A percentile compares a stretch with the other conserved stretches of the same genome.
Conservation (phyloP, 2,329 filamentous ascomycete species). For the Aspergillus fumigatus region DNA sequence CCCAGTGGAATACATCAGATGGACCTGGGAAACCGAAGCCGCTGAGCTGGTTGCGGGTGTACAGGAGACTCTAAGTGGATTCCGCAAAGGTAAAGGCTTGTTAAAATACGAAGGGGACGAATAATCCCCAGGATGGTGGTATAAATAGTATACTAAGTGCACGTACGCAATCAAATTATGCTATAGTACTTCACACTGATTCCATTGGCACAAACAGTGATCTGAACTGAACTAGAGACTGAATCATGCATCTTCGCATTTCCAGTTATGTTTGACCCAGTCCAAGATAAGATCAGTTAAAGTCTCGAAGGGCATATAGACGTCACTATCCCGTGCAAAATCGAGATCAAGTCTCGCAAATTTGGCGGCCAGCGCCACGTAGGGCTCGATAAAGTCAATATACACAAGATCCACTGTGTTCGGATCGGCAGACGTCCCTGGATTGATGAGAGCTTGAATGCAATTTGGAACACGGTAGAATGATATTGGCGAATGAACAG, state of each 20-base stretch:
- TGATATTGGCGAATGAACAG: constrained; percentile 68
- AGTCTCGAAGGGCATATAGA: constrained; percentile 50
- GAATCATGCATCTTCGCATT: constrained; percentile 21
- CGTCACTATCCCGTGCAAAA: constrained; percentile 45
- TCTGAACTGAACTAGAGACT: background rate
- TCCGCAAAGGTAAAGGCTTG: constrained; percentile 80
- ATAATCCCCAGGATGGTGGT: constrained; percentile 6
- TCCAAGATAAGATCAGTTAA: constrained; percentile 56
- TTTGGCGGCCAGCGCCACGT: constrained; percentile 70
- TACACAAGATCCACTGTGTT: constrained; percentile 83
- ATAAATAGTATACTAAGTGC: constrained; percentile 9
- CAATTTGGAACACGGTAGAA: constrained; percentile 81
- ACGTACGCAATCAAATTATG: background rate
- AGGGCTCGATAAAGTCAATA: constrained; percentile 83
- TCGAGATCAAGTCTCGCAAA: constrained; percentile 51
- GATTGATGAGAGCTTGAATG: constrained; percentile 62
- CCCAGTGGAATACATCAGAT: constrained; percentile 75
- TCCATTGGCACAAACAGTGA: background rate
- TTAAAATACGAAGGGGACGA: constrained; percentile 66
- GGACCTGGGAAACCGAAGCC: constrained; percentile 76
- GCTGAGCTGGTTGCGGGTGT: constrained; percentile 67
- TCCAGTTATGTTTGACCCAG: constrained; percentile 58
- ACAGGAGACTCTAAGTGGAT: constrained; percentile 78
- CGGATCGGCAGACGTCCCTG: constrained; percentile 46
- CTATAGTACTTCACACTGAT: background rate